Percentiles rank a stretch among this genome's conserved stretches.
Conservation (phyloP, 2,329 filamentous ascomycete genomes). For the Epichloe sibirici region DNA sequence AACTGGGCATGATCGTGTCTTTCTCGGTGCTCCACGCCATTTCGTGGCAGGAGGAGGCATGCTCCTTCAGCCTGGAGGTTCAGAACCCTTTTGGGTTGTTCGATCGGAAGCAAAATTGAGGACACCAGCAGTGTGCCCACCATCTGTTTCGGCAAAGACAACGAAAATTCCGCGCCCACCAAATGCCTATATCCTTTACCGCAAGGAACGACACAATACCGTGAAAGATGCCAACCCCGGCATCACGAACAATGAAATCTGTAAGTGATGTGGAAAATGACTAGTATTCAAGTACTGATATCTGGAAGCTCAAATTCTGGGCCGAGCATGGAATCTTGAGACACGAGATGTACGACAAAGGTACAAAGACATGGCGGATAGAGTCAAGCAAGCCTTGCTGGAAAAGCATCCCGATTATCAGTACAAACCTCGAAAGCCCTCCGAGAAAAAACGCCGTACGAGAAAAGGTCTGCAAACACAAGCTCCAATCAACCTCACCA, state of each 20-base stretch:
- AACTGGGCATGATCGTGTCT: constrained; percentile 13
- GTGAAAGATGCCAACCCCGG: constrained; percentile 22
- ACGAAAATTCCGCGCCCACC: constrained; percentile 25
- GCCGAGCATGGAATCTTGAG: constrained; percentile 25
- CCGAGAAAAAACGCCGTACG: constrained; percentile 13
- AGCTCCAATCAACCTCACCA: background rate
- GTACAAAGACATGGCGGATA: constrained; percentile 20
- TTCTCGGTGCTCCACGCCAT: constrained; percentile 15
- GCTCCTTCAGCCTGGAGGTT: constrained; percentile 8
- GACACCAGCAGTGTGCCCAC: constrained; percentile 5
- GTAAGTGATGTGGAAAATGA: constrained; percentile 16
- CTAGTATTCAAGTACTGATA: constrained; percentile 9
- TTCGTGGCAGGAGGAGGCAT: constrained; percentile 12
- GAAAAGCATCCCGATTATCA: constrained; percentile 24
- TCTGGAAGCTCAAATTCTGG: constrained; percentile 23
- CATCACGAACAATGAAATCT: constrained; percentile 30
- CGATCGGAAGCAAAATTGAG: constrained; percentile 5
- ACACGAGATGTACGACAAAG: constrained; percentile 15
- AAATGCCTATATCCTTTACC: constrained; percentile 31
- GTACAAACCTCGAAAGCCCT: constrained; percentile 24
- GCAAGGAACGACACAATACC: constrained; percentile 24
- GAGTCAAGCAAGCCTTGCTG: constrained; percentile 19
- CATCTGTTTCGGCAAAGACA: constrained; percentile 6
- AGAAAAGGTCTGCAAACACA: background rate
- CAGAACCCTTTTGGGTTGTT: constrained; percentile 14